phyloP scores from a whole-genome alignment of 768 basidiomycete genomes.

The Arthromyces matolae region DNA sequence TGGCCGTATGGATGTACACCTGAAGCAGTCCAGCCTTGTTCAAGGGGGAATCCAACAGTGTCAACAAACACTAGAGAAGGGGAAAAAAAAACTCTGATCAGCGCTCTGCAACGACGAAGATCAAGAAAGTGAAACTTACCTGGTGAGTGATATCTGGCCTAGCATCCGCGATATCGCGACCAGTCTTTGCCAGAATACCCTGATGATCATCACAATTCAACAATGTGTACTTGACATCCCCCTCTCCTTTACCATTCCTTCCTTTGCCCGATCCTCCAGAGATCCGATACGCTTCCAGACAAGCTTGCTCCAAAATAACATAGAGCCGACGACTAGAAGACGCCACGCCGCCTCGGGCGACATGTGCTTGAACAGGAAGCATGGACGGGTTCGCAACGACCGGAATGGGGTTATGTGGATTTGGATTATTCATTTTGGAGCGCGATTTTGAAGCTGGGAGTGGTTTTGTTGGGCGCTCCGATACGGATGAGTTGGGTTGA shows the following conservation, averaged over 20 bases:
- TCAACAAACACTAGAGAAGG: constrained; percentile 77
- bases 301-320: constrained; percentile 91
- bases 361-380: constrained; percentile 80
- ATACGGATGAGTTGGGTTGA: constrained; percentile 20
- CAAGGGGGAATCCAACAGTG: constrained; percentile 92
- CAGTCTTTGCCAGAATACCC: constrained; percentile 95
- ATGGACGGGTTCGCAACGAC: constrained; percentile 67
- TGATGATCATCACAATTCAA: constrained; percentile 99
- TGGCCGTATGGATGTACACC: constrained; percentile 97
- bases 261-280: constrained; percentile 56
- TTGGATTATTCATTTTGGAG: constrained; percentile 38
- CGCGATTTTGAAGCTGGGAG: constrained; percentile 55
- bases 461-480: constrained; percentile 59
- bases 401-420: constrained; percentile 44
- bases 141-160: constrained; percentile 98
- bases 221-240: constrained; percentile 92
- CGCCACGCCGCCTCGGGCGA: constrained; percentile 52
- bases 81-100: not conserved
- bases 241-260: constrained; percentile 54
- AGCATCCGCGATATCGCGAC: constrained; percentile 98
- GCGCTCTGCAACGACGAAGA: constrained; percentile 8
- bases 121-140: too few relatives aligned
- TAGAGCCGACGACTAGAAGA: constrained; percentile 68
- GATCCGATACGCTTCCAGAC: constrained; percentile 91
- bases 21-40: constrained; percentile 97